These are phyloP conservation scores for Neurospora africana DNA, from an alignment of 495 filamentous ascomycete genomes.

Conservation along the genomic window DNA sequence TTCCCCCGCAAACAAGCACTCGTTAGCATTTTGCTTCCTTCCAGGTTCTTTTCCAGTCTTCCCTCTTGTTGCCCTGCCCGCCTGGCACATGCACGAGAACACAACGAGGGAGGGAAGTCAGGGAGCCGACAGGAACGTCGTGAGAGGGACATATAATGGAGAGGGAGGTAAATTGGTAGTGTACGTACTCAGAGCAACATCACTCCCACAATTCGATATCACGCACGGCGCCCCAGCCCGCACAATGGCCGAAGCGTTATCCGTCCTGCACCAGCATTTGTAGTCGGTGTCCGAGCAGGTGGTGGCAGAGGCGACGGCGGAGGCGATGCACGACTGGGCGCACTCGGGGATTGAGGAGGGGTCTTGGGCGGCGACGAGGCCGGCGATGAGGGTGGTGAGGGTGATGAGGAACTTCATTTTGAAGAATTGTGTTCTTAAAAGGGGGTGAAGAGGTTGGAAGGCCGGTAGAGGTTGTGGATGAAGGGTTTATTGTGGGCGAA, in stretches of 20 bases:
- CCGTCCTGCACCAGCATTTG: not conserved
- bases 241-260: not conserved
- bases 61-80: too few relatives aligned
- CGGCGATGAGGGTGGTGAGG: not conserved
- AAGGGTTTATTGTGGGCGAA: not conserved
- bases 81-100: too few relatives aligned
- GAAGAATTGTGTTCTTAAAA: too few relatives aligned
- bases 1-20: too few relatives aligned
- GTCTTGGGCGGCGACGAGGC: not conserved
- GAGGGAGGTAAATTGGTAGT: too few relatives aligned
- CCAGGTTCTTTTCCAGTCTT: too few relatives aligned
- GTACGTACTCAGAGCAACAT: not conserved
- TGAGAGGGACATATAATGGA: too few relatives aligned
- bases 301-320: not conserved
- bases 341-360: not conserved
- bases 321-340: not conserved
- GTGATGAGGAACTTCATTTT: not conserved
- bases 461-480: not conserved
- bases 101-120: too few relatives aligned
- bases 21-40: too few relatives aligned
- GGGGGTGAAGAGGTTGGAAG: not conserved
- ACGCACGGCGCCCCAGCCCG: not conserved
- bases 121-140: too few relatives aligned
- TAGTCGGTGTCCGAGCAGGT: not conserved
- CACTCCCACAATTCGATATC: not conserved